Evolutionary conservation across 2,329 filamentous ascomycete genomes (phyloP).

Genomic region (Penicillium sp.): DNA sequence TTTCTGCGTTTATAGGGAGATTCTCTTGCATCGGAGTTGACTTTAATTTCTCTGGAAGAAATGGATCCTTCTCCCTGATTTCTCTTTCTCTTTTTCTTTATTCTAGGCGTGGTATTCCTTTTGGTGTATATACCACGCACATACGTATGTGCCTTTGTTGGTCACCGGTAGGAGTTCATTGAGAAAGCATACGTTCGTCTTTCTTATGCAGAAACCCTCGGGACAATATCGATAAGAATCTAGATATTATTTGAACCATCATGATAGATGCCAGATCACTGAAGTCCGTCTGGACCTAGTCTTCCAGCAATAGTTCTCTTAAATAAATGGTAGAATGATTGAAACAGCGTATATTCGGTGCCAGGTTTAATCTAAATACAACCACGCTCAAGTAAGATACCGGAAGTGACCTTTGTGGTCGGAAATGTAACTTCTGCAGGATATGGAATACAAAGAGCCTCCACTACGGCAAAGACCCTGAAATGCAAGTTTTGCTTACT

Average conservation of each 20-base stretch:
- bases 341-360: background rate
- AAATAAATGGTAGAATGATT: background rate
- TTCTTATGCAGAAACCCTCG: background rate
- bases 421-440: background rate
- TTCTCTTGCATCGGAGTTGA: conserved; percentile 3
- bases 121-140: conserved; percentile 4
- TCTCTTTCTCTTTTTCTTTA: background rate
- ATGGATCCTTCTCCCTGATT: background rate
- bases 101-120: background rate
- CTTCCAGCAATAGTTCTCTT: background rate
- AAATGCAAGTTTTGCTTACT: background rate
- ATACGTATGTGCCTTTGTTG: background rate
- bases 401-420: too few species aligned
- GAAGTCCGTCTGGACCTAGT: background rate
- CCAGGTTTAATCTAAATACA: background rate
- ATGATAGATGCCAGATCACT: too few species aligned
- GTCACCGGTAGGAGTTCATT: background rate
- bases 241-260: background rate
- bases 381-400: background rate
- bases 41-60: background rate
- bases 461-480: background rate
- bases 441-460: background rate
- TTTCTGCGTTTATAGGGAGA: background rate
- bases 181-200: background rate
- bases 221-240: background rate